Conservation (phyloP, 306 rosid species). For the Canavalia ensiformis region DNA sequence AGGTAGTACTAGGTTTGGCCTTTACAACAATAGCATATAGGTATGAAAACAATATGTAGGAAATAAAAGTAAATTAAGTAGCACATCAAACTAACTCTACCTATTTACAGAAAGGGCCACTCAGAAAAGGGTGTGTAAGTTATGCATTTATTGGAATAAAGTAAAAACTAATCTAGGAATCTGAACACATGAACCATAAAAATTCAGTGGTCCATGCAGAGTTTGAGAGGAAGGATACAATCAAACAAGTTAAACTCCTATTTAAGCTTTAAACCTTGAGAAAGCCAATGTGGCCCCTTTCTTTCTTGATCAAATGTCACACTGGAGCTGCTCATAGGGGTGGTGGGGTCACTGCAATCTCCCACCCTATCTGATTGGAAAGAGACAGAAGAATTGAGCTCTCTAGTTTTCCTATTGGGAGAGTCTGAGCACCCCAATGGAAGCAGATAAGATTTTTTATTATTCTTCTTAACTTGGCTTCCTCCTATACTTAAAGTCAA, state of each 20-base stretch:
- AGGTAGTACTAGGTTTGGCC: conserved; percentile 12
- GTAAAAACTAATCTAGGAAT: conserved; percentile 60
- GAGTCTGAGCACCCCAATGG: conserved; percentile 48
- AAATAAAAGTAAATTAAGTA: conserved; percentile 31
- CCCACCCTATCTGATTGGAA: conserved; percentile 79
- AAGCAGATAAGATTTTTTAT: conserved; percentile 48
- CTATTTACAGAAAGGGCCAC: conserved; percentile 60
- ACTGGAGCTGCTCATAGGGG: conserved; percentile 92
- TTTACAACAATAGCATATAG: conserved; percentile 36
- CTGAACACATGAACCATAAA: conserved; percentile 61
- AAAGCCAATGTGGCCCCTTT: conserved; percentile 82
- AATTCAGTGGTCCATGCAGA: conserved; percentile 59
- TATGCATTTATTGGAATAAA: conserved; percentile 62
- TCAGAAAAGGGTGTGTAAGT: conserved; percentile 41
- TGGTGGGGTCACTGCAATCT: conserved; percentile 82
- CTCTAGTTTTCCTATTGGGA: conserved; percentile 50
- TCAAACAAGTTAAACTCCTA: conserved; percentile 53
- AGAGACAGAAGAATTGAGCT: conserved; percentile 64
- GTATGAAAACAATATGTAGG: conserved; percentile 16
- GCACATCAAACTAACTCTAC: conserved; percentile 40
- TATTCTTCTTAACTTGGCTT: conserved; percentile 60
- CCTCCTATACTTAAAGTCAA: conserved; percentile 84
- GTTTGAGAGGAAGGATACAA: conserved; percentile 29
- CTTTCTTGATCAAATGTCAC: conserved; percentile 86
- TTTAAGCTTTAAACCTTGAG: conserved; percentile 85